Base-by-base conservation (phyloP, 345 rosid species). In the Eucalyptus regnans region DNA sequence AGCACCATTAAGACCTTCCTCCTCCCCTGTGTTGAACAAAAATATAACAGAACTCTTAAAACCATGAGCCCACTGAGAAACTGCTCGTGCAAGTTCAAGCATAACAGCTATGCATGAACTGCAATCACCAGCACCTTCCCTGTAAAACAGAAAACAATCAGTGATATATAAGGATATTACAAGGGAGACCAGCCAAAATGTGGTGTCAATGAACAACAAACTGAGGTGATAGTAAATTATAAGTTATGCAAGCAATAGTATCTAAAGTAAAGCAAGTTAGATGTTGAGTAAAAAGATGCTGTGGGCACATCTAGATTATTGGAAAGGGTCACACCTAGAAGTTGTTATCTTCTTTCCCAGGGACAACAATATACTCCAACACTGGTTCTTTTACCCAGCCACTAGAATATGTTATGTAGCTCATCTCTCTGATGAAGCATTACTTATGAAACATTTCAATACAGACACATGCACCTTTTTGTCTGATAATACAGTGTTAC, bases 81-180 rank as follows among this genome's bases (percentile, higher is more conserved):
- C 90, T 37, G 95, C 98, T 54, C 99, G 96, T 91, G 99, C 98
- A 92, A 98, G 96, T 90, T 98, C 99, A 92, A 98, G 90, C 97
- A 98, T 98, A 80, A 97, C 99, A 91, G 98, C 96, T 88, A 98
- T 93, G 92, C 98, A 97, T 29, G 99, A 97, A 89, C 98, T 97
- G 91, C 99, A 96, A 93, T 98, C 99, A 87, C 99, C 99, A 91
- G 99, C 99, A 58, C 99, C 99, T 93, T 91, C 98, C 91, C 99
- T 98, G 90, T 92, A 91, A 89, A 50, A 87, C 46, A 37, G 25
- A 71, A 37, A 71, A 18, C 44, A 71, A 37, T 18, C 25, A 71
- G 46, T 37, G 83, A 71, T 18, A 20, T 71, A 71, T 71, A 71
- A 71, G 46, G 27, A 37, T 20, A 18, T 71, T 31, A 71, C 83